Evolutionary conservation across 441 rosid species (phyloP).

Genomic region (Mallotus repandus): DNA sequence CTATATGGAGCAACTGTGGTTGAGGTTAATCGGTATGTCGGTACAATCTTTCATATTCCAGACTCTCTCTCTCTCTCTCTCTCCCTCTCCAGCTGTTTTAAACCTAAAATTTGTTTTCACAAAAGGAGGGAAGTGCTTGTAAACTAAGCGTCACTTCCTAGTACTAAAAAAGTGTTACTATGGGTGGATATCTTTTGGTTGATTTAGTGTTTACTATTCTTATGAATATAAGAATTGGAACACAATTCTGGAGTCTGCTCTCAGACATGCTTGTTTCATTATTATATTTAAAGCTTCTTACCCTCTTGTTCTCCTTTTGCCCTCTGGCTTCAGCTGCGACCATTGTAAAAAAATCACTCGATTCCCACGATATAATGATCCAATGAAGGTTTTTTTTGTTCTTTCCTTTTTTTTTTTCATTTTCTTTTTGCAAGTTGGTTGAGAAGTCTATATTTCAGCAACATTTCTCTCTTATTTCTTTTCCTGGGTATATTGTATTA

Average conservation of each 20-base stretch:
- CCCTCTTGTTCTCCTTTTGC: conserved; percentile 11
- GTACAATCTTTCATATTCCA: neutral
- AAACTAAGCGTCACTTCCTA: no score
- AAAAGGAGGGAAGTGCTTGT: no score
- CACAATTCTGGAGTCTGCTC: neutral
- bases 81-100: neutral
- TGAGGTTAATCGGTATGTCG: conserved; percentile 67
- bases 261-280: conserved; percentile 14
- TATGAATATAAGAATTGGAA: neutral
- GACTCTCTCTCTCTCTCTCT: neutral
- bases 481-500: no score
- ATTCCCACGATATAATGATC: conserved; percentile 90
- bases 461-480: conserved; percentile 13
- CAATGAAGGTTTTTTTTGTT: conserved; percentile 59
- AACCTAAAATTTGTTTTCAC: neutral
- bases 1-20: conserved; percentile 56
- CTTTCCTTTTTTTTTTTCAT: neutral
- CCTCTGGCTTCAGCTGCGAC: conserved; percentile 51
- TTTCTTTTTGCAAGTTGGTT: neutral
- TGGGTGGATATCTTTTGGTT: no score
- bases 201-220: neutral
- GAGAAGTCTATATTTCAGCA: conserved; percentile 25
- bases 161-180: no score
- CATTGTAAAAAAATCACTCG: conserved; percentile 65
- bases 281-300: neutral